A percentile compares a stretch with the other conserved stretches of the same genome.
Conservation (phyloP, 441 rosid genomes). For the Populus trichocarpa region DNA sequence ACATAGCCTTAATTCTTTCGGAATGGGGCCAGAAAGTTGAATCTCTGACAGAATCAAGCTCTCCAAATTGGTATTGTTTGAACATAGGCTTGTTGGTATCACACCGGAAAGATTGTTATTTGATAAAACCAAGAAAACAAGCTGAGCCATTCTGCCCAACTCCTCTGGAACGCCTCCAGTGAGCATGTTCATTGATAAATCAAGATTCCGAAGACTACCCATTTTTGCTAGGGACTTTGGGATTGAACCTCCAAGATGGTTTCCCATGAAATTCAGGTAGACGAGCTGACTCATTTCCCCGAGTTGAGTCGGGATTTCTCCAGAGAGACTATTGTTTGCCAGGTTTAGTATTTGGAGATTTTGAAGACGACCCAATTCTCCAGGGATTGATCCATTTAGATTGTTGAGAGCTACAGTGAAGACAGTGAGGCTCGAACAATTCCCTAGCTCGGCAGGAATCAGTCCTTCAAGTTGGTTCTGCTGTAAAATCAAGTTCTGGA, state of each 20-base stretch:
- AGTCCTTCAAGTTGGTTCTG: conserved; percentile 60
- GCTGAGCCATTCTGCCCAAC: conserved; percentile 56
- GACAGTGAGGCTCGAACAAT: conserved; percentile 58
- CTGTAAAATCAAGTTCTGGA: conserved; percentile 50
- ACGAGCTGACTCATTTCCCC: conserved; percentile 50
- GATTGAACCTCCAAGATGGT: conserved; percentile 53
- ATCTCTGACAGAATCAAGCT: conserved; percentile 44
- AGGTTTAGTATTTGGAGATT: conserved; percentile 58
- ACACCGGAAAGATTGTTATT: conserved; percentile 55
- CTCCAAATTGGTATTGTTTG: conserved; percentile 49
- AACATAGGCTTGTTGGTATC: conserved; percentile 49
- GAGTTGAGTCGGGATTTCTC: conserved; percentile 57
- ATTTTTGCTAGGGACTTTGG: conserved; percentile 51
- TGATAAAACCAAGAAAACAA: conserved; percentile 53
- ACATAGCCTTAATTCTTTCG: conserved; percentile 47
- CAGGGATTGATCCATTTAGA: conserved; percentile 72
- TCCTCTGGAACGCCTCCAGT: conserved; percentile 66
- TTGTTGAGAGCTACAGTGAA: conserved; percentile 52
- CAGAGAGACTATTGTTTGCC: conserved; percentile 63
- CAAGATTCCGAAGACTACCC: conserved; percentile 52
- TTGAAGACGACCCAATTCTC: conserved; percentile 45
- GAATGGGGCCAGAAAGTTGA: conserved; percentile 65
- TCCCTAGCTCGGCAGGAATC: conserved; percentile 61
- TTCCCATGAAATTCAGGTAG: conserved; percentile 61
- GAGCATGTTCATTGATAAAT: conserved; percentile 61